phyloP scores from a whole-genome alignment of 441 rosid species.

The Codiaeum variegatum region DNA sequence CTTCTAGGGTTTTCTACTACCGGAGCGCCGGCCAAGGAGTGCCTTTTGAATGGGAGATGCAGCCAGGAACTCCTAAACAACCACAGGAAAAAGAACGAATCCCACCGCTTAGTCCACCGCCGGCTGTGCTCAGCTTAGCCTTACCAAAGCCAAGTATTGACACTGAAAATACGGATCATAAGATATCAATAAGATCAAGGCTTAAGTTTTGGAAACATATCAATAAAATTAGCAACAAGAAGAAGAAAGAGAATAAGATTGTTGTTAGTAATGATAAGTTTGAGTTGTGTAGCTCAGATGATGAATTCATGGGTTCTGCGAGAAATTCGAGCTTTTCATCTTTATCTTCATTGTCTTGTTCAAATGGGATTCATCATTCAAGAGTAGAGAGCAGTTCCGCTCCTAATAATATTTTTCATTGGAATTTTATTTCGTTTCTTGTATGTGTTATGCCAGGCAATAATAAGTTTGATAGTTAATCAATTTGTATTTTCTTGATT shows the following conservation, averaged over 20 bases:
- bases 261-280: constrained; percentile 15
- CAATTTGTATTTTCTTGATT: not conserved
- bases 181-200: constrained; percentile 25
- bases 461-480: constrained; percentile 8
- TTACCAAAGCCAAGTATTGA: constrained; percentile 49
- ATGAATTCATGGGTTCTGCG: constrained; percentile 27
- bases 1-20: constrained; percentile 38
- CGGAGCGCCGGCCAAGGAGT: constrained; percentile 43
- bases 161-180: constrained; percentile 21
- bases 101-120: constrained; percentile 67
- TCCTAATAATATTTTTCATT: constrained; percentile 26
- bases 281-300: constrained; percentile 33
- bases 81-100: constrained; percentile 33
- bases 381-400: constrained; percentile 24
- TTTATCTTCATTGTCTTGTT: constrained; percentile 31
- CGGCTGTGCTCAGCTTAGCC: constrained; percentile 48
- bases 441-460: constrained; percentile 29
- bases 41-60: constrained; percentile 78
- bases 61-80: constrained; percentile 62
- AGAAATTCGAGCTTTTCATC: constrained; percentile 39
- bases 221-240: constrained; percentile 19
- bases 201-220: constrained; percentile 42
- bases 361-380: constrained; percentile 14
- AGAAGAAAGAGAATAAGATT: no score
- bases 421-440: constrained; percentile 28